phyloP scores from a whole-genome alignment of 1,139 yeast genomes.

The Blastobotrys persicus region DNA sequence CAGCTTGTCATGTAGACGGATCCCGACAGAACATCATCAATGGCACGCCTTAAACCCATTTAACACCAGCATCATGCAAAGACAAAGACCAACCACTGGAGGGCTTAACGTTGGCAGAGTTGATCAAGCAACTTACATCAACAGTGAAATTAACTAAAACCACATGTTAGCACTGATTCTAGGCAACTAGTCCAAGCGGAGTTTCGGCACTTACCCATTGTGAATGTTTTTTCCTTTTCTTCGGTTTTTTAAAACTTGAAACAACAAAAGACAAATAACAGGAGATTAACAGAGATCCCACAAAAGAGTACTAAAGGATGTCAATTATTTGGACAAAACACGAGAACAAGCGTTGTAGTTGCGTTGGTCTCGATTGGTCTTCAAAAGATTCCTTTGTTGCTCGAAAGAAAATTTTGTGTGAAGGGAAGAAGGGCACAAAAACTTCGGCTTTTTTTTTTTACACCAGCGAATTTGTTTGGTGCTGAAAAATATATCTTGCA shows the following conservation, averaged over 20 bases:
- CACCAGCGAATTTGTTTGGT: not conserved
- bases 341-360: conserved; percentile 7
- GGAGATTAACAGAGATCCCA: conserved; percentile 8
- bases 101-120: not conserved
- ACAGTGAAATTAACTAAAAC: conserved; percentile 38
- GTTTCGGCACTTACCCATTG: conserved; percentile 32
- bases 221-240: conserved; percentile 20
- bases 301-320: conserved; percentile 9
- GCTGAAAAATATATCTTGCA: conserved; percentile 4
- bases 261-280: conserved; percentile 2
- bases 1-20: no score
- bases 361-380: conserved; percentile 9
- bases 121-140: conserved; percentile 30
- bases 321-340: not conserved
- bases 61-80: not conserved
- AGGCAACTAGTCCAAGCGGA: conserved; percentile 8
- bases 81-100: not conserved
- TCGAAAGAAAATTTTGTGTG: conserved; percentile 9
- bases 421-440: conserved; percentile 6
- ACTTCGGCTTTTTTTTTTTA: conserved; percentile 3
- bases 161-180: conserved; percentile 2
- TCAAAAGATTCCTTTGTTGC: conserved; percentile 9
- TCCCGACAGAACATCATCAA: not conserved
- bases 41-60: not conserved
- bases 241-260: conserved; percentile 11